A percentile compares a stretch with the other conserved stretches of the same genome.
phyloP scores from a whole-genome alignment of 352 stramenopile species.

The Phytopythium aichiense region DNA sequence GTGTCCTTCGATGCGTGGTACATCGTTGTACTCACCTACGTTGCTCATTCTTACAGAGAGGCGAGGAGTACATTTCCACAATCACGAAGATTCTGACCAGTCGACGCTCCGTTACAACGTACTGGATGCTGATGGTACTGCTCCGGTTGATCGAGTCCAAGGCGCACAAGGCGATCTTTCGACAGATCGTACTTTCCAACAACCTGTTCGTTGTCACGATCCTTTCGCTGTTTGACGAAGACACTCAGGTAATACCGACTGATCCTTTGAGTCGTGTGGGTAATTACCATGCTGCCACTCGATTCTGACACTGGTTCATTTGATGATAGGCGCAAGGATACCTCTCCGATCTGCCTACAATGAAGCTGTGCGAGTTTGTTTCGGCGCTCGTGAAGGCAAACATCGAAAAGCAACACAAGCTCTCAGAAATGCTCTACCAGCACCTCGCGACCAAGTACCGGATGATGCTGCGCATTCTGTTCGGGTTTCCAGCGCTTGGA shows the following conservation, averaged over 20 bases:
- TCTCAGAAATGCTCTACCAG: conserved; percentile 65
- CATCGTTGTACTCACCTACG: background rate
- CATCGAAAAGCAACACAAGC: conserved; percentile 53
- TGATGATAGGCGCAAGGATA: conserved; percentile 41
- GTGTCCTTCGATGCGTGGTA: background rate
- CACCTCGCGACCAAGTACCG: conserved; percentile 65
- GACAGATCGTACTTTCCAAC: conserved; percentile 62
- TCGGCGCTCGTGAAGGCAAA: conserved; percentile 61
- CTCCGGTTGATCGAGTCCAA: conserved; percentile 64
- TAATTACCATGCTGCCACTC: background rate
- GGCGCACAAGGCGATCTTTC: conserved; percentile 44
- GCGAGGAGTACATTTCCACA: conserved; percentile 64
- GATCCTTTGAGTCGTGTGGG: background rate
- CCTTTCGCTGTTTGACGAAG: conserved; percentile 68
- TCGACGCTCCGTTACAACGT: conserved; percentile 47
- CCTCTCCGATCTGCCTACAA: conserved; percentile 67
- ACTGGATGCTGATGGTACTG: conserved; percentile 77
- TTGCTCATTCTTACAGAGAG: conserved; percentile 31
- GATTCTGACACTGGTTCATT: background rate
- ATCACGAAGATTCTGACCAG: conserved; percentile 62
- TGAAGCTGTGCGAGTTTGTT: conserved; percentile 78
- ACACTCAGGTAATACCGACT: conserved; percentile 40
- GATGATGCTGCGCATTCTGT: conserved; percentile 78
- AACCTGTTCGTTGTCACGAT: conserved; percentile 54
- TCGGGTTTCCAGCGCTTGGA: conserved; percentile 60